phyloP scores from a whole-genome alignment of 129 eudicot species.

The Heracleum sosnowskyi region DNA sequence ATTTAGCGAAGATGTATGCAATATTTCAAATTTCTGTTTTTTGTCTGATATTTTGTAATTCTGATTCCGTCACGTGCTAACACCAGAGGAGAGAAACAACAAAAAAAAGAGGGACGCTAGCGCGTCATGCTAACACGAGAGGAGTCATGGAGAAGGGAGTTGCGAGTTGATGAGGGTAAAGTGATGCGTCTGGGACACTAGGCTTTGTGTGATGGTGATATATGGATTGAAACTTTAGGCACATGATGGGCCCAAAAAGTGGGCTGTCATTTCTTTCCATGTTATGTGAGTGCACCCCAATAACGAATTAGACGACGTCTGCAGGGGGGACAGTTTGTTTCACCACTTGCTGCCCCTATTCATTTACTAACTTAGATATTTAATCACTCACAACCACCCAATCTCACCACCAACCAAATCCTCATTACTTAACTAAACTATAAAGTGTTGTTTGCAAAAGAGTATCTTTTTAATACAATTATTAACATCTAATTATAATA shows the following conservation, averaged over 20 bases:
- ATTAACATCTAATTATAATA: neutral
- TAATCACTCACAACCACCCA: neutral
- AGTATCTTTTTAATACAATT: neutral
- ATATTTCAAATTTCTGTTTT: too few species aligned
- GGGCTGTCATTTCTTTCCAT: slow-evolving; percentile 4
- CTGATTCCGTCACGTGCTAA: too few species aligned
- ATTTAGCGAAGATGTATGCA: too few species aligned
- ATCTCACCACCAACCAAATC: neutral
- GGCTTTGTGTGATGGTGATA: neutral
- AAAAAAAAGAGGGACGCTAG: neutral
- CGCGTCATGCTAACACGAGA: slow-evolving; percentile 6
- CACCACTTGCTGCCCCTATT: neutral
- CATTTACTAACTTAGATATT: neutral
- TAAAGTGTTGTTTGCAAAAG: too few species aligned
- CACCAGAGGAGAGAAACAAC: too few species aligned
- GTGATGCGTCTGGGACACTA: neutral
- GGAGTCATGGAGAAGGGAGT: neutral
- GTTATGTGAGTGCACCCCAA: neutral
- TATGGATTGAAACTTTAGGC: neutral
- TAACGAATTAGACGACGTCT: neutral
- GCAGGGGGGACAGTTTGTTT: slow-evolving; percentile 1
- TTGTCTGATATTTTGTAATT: too few species aligned
- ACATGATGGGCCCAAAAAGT: slow-evolving; percentile 1
- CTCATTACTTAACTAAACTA: neutral
- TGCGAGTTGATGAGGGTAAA: neutral